phyloP scores from a whole-genome alignment of 352 stramenopile species.

The Thraustochytrium striatum region DNA sequence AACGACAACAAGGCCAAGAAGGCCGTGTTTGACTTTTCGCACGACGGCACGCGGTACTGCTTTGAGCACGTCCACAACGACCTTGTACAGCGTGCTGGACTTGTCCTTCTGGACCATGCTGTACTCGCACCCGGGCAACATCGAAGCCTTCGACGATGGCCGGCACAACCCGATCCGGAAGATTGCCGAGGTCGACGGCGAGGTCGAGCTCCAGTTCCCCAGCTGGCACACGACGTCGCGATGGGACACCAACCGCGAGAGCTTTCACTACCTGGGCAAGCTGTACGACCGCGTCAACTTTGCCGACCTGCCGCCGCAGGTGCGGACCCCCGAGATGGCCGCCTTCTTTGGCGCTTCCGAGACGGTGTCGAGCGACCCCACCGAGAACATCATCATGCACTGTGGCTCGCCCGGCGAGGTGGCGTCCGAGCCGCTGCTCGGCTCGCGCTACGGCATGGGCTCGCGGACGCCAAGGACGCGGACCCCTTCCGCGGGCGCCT shows the following conservation, averaged over 20 bases:
- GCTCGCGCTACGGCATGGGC: neutral
- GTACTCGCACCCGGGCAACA: conserved; percentile 22
- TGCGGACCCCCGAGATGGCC: neutral
- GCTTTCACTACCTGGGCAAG: neutral
- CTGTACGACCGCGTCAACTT: conserved; percentile 45
- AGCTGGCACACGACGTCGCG: conserved; percentile 7
- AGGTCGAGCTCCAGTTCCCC: conserved; percentile 22
- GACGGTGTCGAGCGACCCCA: too few species aligned
- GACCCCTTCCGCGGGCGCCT: neutral
- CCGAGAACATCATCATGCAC: neutral
- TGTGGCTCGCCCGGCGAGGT: conserved; percentile 50
- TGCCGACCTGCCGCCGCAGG: conserved; percentile 1
- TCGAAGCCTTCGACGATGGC: neutral
- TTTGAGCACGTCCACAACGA: conserved; percentile 37
- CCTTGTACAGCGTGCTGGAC: conserved; percentile 48
- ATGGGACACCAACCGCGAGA: neutral
- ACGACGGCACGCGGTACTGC: neutral
- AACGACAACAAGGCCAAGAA: neutral
- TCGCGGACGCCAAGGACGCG: neutral
- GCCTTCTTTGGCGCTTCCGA: conserved; percentile 38
- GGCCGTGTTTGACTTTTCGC: neutral
- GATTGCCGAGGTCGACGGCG: conserved; percentile 4
- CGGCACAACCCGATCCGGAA: conserved; percentile 28
- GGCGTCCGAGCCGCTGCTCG: conserved; percentile 17
- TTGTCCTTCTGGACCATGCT: conserved; percentile 47